Percentiles rank a stretch among this genome's conserved stretches.
Evolutionary conservation across 2,329 filamentous ascomycete species (phyloP).

Genomic region (Monosporascus sp.): DNA sequence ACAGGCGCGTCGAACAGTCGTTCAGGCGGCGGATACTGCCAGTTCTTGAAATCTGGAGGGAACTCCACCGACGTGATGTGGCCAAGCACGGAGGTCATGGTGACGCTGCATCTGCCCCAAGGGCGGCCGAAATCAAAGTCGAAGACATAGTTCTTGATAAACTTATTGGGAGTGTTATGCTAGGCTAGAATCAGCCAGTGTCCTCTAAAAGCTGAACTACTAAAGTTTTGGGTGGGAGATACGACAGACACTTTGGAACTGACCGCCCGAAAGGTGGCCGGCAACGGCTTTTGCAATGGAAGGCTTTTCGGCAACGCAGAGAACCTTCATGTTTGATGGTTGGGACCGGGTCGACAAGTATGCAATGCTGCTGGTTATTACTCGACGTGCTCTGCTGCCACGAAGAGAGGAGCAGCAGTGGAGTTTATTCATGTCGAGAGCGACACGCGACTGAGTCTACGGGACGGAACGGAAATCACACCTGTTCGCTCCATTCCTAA

Average conservation of each 20-base stretch:
- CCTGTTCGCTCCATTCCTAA: neutral
- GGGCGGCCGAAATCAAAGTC: slow-evolving; percentile 75
- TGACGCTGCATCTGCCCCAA: slow-evolving; percentile 79
- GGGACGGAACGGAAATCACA: neutral
- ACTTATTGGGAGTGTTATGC: slow-evolving; percentile 66
- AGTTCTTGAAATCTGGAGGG: slow-evolving; percentile 64
- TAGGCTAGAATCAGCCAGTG: slow-evolving; percentile 29
- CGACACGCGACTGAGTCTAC: neutral
- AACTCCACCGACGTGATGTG: slow-evolving; percentile 84
- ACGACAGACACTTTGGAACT: slow-evolving; percentile 59
- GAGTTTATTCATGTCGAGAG: neutral
- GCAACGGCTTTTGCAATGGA: slow-evolving; percentile 95
- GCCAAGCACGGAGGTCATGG: slow-evolving; percentile 89
- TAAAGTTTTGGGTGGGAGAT: slow-evolving; percentile 1
- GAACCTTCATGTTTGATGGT: slow-evolving; percentile 43
- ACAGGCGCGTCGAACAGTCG: slow-evolving; percentile 79
- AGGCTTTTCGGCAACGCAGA: slow-evolving; percentile 82
- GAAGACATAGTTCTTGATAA: slow-evolving; percentile 93
- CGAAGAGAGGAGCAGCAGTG: slow-evolving; percentile 2
- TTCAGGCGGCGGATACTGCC: slow-evolving; percentile 74
- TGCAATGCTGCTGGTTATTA: slow-evolving; percentile 8
- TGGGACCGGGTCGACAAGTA: slow-evolving; percentile 8
- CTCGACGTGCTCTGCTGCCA: slow-evolving; percentile 4
- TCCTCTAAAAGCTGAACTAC: neutral
- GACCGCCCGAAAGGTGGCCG: slow-evolving; percentile 76